phyloP scores from a whole-genome alignment of 306 rosid genomes.

The Pyrus bretschneideri region DNA sequence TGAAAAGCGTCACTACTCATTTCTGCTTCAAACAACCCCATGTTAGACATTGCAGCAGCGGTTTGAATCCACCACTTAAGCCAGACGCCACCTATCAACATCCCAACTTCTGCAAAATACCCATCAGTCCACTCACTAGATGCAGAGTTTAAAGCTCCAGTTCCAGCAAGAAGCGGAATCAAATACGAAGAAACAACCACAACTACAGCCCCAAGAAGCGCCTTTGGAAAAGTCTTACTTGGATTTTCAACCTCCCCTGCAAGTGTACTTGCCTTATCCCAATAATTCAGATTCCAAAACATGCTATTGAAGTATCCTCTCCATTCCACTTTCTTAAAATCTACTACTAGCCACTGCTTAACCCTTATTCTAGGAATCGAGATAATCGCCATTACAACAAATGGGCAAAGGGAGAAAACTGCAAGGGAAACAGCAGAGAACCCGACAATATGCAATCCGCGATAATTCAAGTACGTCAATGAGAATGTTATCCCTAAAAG shows the following conservation, averaged over 20 bases:
- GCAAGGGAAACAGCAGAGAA: constrained; percentile 75
- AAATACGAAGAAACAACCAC: constrained; percentile 72
- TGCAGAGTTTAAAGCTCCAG: constrained; percentile 55
- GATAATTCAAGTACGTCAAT: constrained; percentile 68
- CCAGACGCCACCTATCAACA: constrained; percentile 85
- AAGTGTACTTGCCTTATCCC: constrained; percentile 95
- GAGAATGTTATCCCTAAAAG: constrained; percentile 52
- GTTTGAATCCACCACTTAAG: constrained; percentile 89
- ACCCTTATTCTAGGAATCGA: constrained; percentile 62
- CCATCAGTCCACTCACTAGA: constrained; percentile 78
- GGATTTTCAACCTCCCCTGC: constrained; percentile 90
- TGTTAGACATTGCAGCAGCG: constrained; percentile 82
- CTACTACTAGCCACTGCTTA: constrained; percentile 46
- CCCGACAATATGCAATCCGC: constrained; percentile 86
- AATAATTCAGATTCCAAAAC: constrained; percentile 92
- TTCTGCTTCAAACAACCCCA: constrained; percentile 90
- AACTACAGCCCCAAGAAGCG: constrained; percentile 71
- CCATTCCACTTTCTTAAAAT: constrained; percentile 55
- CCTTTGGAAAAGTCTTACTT: constrained; percentile 65
- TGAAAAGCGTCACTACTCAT: constrained; percentile 90
- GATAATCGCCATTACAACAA: constrained; percentile 50
- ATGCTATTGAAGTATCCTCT: constrained; percentile 68
- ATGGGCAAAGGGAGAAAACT: constrained; percentile 66
- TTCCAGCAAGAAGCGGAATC: constrained; percentile 87
- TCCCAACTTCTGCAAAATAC: constrained; percentile 75